These are phyloP conservation scores for Alternaria sp. DNA, from an alignment of 2,329 filamentous ascomycete genomes.

Conservation along the genomic window DNA sequence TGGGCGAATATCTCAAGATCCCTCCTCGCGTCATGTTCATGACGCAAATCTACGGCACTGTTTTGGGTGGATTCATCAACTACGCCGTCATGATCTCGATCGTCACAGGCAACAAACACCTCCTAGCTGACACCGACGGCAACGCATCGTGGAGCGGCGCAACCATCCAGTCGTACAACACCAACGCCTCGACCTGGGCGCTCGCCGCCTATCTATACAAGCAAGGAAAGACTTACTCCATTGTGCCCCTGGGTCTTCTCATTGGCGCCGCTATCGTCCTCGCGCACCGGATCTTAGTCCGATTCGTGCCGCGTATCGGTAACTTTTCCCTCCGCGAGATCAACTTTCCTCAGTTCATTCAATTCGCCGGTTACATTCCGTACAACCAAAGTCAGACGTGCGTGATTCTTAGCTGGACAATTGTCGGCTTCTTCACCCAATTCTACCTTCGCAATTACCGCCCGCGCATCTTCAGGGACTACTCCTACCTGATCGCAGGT, in stretches of 20 bases:
- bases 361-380: conserved; percentile 23
- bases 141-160: conserved; percentile 24
- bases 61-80: conserved; percentile 26
- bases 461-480: conserved; percentile 27
- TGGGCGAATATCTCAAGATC: conserved; percentile 27
- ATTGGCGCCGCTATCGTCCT: conserved; percentile 22
- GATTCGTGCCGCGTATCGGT: conserved; percentile 22
- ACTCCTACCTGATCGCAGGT: conserved; percentile 25
- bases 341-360: conserved; percentile 26
- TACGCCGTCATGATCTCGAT: conserved; percentile 28
- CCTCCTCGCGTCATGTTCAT: conserved; percentile 27
- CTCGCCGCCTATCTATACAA: conserved; percentile 26
- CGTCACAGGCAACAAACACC: conserved; percentile 17
- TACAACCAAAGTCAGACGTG: conserved; percentile 26
- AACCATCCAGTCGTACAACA: conserved; percentile 25
- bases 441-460: conserved; percentile 27
- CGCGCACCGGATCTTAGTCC: conserved; percentile 16
- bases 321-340: conserved; percentile 22
- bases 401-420: conserved; percentile 23
- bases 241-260: conserved; percentile 21
- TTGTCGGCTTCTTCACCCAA: conserved; percentile 23
- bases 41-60: conserved; percentile 24
- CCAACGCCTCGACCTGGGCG: conserved; percentile 25
- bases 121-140: conserved; percentile 24
- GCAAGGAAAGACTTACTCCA: conserved; percentile 19